These are phyloP conservation scores for Phytophthora boehmeriae DNA, from an alignment of 352 stramenopile genomes.

Conservation along the genomic window DNA sequence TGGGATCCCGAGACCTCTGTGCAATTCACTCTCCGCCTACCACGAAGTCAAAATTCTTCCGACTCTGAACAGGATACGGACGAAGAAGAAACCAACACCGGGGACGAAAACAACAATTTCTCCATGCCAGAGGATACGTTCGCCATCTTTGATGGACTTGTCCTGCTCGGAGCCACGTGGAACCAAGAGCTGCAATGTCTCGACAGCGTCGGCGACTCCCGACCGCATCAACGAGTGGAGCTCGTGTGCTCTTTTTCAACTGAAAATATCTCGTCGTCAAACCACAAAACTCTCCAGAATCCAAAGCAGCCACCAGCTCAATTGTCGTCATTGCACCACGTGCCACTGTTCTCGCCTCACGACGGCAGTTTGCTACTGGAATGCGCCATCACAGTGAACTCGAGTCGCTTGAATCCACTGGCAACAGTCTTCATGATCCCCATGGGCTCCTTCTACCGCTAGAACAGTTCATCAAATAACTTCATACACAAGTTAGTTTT, in stretches of 20 bases:
- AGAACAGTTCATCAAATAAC: neutral
- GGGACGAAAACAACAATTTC: neutral
- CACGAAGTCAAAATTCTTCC: neutral
- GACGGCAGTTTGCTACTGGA: constrained; percentile 20
- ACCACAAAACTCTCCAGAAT: neutral
- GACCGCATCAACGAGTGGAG: constrained; percentile 24
- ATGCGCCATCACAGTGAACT: constrained; percentile 15
- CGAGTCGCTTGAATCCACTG: constrained; percentile 1
- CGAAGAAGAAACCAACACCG: neutral
- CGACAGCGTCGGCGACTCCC: neutral
- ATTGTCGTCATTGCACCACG: neutral
- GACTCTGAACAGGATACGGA: neutral
- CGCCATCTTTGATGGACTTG: constrained; percentile 36
- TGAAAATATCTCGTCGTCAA: neutral
- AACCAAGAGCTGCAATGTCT: constrained; percentile 24
- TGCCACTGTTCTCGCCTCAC: constrained; percentile 16
- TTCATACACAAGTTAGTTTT: too few relatives aligned
- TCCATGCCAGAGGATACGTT: constrained; percentile 13
- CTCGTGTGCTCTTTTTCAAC: constrained; percentile 10
- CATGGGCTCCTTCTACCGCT: constrained; percentile 18
- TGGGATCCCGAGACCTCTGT: neutral
- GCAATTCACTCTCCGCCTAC: constrained; percentile 16
- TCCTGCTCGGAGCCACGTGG: constrained; percentile 38
- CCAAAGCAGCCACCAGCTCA: neutral
- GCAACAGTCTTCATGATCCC: constrained; percentile 18